Percentiles rank a stretch among this genome's conserved stretches.
phyloP scores from a whole-genome alignment of 2,329 filamentous ascomycete species.

The Phoma sp. region DNA sequence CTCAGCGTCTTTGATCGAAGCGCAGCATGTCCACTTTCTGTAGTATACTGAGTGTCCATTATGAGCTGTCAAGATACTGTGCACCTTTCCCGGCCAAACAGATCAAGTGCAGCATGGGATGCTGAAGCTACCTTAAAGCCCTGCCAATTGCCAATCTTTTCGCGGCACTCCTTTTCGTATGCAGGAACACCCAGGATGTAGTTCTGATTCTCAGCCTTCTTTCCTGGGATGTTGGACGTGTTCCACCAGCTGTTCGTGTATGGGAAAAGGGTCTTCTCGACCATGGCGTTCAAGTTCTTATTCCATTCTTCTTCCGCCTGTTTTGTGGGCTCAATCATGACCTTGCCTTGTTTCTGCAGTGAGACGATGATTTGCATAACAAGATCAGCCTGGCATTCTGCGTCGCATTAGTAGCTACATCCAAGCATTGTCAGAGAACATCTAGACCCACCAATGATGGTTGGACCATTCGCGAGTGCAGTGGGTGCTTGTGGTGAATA shows the following conservation, averaged over 20 bases:
- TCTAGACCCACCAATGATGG: conserved; percentile 36
- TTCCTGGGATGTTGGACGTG: conserved; percentile 50
- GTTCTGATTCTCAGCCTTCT: conserved; percentile 49
- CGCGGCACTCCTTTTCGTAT: conserved; percentile 28
- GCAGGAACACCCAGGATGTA: conserved; percentile 44
- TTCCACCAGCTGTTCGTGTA: conserved; percentile 51
- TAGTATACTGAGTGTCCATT: no score
- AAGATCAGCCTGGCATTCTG: conserved; percentile 48
- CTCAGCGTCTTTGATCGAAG: neutral
- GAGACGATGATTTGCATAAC: conserved; percentile 47
- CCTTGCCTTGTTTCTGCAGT: conserved; percentile 35
- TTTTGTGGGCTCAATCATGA: conserved; percentile 44
- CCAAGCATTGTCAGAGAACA: no score
- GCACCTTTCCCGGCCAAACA: no score
- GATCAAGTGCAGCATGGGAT: neutral
- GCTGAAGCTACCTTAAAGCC: conserved; percentile 30
- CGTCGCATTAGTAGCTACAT: neutral
- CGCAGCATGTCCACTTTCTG: no score
- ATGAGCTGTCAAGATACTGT: no score
- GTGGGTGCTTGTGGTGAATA: conserved; percentile 54
- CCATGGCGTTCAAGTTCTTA: conserved; percentile 41
- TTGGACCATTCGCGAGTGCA: conserved; percentile 52
- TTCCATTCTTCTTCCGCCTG: conserved; percentile 51
- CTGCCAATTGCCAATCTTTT: conserved; percentile 28
- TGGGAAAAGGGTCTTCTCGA: conserved; percentile 43